Conservation (phyloP, 768 basidiomycete genomes). For the Tricholoma sp. region DNA sequence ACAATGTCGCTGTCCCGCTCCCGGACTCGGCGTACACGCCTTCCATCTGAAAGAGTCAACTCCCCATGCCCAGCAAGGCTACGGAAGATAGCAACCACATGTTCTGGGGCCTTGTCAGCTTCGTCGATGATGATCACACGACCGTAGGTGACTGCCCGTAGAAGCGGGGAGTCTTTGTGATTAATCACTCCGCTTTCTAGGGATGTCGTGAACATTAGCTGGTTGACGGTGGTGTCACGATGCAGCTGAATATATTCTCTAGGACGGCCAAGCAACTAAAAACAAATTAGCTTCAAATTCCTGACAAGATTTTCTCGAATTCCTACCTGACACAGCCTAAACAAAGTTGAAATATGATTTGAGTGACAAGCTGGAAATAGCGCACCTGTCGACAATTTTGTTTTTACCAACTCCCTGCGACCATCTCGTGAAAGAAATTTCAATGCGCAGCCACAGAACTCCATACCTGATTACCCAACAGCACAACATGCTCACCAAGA, state of each 20-base stretch:
- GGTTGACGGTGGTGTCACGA: slow-evolving; percentile 65
- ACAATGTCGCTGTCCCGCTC: slow-evolving; percentile 52
- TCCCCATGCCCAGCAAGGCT: slow-evolving; percentile 64
- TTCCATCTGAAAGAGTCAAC: slow-evolving; percentile 58
- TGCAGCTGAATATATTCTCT: slow-evolving; percentile 70
- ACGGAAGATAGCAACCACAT: slow-evolving; percentile 67
- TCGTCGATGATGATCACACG: slow-evolving; percentile 69
- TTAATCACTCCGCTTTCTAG: slow-evolving; percentile 53
- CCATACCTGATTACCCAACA: slow-evolving; percentile 62
- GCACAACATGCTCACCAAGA: slow-evolving; percentile 57
- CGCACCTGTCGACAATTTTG: slow-evolving; percentile 59
- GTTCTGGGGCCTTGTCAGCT: slow-evolving; percentile 70
- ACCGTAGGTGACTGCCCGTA: slow-evolving; percentile 56
- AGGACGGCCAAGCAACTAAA: slow-evolving; percentile 54
- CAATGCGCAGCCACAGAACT: not conserved
- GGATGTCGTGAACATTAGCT: slow-evolving; percentile 65
- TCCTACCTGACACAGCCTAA: slow-evolving; percentile 50
- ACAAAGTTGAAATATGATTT: not conserved
- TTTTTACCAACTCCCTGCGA: slow-evolving; percentile 65
- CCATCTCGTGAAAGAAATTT: not conserved
- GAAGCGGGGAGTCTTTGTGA: slow-evolving; percentile 61
- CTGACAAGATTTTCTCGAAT: not conserved
- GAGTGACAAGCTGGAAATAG: not conserved
- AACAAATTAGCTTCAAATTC: not conserved
- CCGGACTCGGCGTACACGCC: slow-evolving; percentile 41